Conservation (phyloP, 345 rosid species). For the Atalantia buxifolia region DNA sequence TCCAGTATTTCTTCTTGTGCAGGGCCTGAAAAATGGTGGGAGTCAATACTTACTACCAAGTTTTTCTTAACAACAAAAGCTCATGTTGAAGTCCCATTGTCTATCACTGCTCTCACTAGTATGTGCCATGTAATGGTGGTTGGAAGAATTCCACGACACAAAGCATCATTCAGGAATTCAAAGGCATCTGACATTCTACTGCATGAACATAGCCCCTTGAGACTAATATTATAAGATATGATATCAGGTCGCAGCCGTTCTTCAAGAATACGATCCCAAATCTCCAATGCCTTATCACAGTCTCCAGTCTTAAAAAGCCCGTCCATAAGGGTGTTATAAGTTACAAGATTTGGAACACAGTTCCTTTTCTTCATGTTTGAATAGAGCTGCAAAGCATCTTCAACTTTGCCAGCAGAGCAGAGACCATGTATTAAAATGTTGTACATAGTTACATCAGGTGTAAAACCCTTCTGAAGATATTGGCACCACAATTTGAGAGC, state of each 20-base stretch:
- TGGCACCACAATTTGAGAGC: conserved; percentile 70
- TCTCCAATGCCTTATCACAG: conserved; percentile 49
- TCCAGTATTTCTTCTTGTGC: not conserved
- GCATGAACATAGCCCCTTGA: conserved; percentile 78
- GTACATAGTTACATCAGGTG: conserved; percentile 69
- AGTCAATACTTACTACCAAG: not conserved
- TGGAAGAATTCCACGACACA: conserved; percentile 58
- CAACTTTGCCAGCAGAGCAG: conserved; percentile 69
- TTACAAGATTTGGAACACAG: conserved; percentile 74
- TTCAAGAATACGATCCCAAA: conserved; percentile 60
- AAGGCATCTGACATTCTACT: conserved; percentile 56
- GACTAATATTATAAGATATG: conserved; percentile 69
- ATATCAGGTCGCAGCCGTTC: conserved; percentile 67
- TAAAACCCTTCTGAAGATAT: conserved; percentile 48
- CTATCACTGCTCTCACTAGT: conserved; percentile 68
- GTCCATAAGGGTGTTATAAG: conserved; percentile 79
- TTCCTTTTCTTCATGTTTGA: conserved; percentile 50
- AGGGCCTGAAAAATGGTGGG: not conserved
- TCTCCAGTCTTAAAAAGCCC: conserved; percentile 68
- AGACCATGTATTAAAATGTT: conserved; percentile 80
- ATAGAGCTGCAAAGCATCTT: conserved; percentile 58
- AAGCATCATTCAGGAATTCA: conserved; percentile 60
- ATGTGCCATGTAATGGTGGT: conserved; percentile 73
- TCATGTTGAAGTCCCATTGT: conserved; percentile 12
- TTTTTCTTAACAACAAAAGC: not conserved